A percentile compares a stretch with the other conserved stretches of the same genome.
Evolutionary conservation across 345 rosid genomes (phyloP).

Genomic region (Murraya koenigii): DNA sequence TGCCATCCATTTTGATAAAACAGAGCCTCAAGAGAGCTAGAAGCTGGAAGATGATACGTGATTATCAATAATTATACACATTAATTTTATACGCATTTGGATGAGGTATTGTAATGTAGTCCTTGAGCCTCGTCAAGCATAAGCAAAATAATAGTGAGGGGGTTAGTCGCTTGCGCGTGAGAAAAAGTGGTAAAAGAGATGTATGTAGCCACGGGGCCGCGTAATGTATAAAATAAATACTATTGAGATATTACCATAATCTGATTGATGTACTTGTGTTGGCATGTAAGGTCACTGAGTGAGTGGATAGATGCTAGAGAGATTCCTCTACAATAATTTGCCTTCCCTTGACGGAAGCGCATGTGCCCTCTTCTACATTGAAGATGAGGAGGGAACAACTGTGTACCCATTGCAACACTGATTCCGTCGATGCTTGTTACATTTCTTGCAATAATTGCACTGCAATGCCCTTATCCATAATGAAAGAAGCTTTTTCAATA

Average conservation of each 20-base stretch:
- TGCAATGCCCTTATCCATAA: no score
- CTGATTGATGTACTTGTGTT: not conserved
- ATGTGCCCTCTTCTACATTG: not conserved
- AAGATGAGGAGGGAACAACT: not conserved
- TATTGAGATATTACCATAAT: not conserved
- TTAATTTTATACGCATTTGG: not conserved
- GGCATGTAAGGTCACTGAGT: not conserved
- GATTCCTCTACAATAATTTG: not conserved
- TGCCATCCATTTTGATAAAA: not conserved
- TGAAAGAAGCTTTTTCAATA: no score
- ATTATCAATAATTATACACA: not conserved
- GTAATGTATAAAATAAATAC: not conserved
- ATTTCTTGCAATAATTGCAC: no score
- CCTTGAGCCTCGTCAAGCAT: not conserved
- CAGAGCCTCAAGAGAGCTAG: not conserved
- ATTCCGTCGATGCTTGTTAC: not conserved
- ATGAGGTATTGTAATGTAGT: not conserved
- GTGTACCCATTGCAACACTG: not conserved
- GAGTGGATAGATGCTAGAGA: not conserved
- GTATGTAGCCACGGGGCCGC: not conserved
- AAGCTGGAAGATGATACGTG: not conserved
- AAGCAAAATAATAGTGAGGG: not conserved
- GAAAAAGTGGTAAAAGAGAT: no score
- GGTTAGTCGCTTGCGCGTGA: not conserved
- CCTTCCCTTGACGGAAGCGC: not conserved